phyloP scores from a whole-genome alignment of 2,329 filamentous ascomycete genomes.

The Aspergillus sp. region DNA sequence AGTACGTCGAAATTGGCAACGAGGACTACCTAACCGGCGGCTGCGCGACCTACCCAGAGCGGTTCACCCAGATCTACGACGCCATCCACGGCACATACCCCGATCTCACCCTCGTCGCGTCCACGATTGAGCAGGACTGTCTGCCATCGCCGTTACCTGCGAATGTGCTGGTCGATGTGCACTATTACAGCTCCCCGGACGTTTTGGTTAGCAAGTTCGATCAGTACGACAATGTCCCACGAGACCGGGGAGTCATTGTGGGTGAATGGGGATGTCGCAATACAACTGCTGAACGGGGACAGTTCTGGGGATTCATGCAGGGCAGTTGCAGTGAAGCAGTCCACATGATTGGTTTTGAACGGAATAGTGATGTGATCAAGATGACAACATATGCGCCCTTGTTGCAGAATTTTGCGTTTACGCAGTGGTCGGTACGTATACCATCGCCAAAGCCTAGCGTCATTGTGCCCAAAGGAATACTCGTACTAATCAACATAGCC shows the following conservation, averaged over 20 bases:
- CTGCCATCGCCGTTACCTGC: constrained; percentile 19
- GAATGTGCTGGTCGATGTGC: constrained; percentile 42
- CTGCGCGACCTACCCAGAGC: constrained; percentile 43
- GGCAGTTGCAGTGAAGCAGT: constrained; percentile 57
- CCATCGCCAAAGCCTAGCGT: not conserved
- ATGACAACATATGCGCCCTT: constrained; percentile 31
- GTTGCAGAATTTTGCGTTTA: constrained; percentile 27
- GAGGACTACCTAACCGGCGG: constrained; percentile 55
- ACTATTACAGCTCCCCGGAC: constrained; percentile 46
- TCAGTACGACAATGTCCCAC: constrained; percentile 47
- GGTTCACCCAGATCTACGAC: constrained; percentile 52
- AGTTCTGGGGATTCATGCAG: constrained; percentile 22
- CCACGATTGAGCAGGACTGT: constrained; percentile 25
- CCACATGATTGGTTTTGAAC: constrained; percentile 48
- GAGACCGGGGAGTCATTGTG: constrained; percentile 22
- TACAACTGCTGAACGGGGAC: constrained; percentile 8
- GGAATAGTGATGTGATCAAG: constrained; percentile 31
- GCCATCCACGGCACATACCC: constrained; percentile 50
- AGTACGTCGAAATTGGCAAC: constrained; percentile 59
- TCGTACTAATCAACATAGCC: constrained; percentile 12
- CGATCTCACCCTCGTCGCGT: constrained; percentile 49
- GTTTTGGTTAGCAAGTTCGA: constrained; percentile 44
- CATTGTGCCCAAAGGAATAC: no score
- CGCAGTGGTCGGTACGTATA: constrained; percentile 26
- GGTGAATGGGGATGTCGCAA: constrained; percentile 26